Evolutionary conservation across 2,329 filamentous ascomycete species (phyloP).

Genomic region (Didymella exigua): DNA sequence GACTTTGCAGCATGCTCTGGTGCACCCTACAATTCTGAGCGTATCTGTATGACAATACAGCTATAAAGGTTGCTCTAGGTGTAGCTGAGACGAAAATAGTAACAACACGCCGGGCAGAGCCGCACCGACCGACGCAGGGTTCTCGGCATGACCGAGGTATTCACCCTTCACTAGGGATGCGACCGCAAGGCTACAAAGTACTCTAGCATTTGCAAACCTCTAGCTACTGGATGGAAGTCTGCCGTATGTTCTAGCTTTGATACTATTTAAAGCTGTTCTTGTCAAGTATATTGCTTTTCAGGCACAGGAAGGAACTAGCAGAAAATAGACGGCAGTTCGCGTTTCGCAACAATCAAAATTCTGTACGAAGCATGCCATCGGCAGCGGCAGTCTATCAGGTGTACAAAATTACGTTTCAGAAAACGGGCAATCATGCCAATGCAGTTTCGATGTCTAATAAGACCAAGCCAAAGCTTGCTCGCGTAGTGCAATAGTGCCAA

Average conservation of each 20-base stretch:
- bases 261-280: background rate
- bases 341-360: background rate
- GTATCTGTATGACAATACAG: background rate
- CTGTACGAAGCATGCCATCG: background rate
- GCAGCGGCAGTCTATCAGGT: background rate
- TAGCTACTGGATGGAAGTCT: background rate
- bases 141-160: constrained; percentile 7
- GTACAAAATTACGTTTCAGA: constrained; percentile 12
- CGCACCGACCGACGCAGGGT: constrained; percentile 8
- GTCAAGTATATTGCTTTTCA: background rate
- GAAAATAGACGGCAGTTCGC: background rate
- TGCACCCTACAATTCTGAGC: background rate
- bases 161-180: background rate
- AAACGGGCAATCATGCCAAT: constrained; percentile 9
- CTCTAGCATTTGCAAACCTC: background rate
- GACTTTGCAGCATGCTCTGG: background rate
- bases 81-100: constrained; percentile 9
- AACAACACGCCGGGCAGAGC: constrained; percentile 7
- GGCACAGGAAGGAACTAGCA: too few relatives aligned
- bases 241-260: background rate
- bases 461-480: constrained; percentile 7
- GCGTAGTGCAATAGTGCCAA: constrained; percentile 10
- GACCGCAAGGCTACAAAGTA: background rate
- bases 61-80: background rate
- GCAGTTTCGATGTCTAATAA: constrained; percentile 8